These are phyloP conservation scores for Leishmania tarentolae DNA, from an alignment of 208 protist species.

Conservation along the genomic window DNA sequence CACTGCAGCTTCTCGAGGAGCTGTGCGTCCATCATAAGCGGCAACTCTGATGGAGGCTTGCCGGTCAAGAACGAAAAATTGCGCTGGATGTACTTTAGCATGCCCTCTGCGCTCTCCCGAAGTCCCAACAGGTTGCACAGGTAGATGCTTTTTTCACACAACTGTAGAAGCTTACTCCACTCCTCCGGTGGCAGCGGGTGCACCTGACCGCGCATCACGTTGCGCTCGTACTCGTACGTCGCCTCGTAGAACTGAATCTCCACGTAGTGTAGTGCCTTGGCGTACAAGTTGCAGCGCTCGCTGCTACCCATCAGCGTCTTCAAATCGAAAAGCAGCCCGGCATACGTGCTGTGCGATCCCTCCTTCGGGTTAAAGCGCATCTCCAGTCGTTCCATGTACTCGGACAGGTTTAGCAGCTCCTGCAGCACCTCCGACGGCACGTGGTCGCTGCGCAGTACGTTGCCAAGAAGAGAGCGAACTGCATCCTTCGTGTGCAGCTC, in stretches of 20 bases:
- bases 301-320: slow-evolving; percentile 92
- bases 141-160: slow-evolving; percentile 94
- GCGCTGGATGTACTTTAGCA: slow-evolving; percentile 95
- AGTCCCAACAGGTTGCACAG: slow-evolving; percentile 99
- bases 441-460: slow-evolving; percentile 69
- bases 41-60: slow-evolving; percentile 63
- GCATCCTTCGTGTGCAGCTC: slow-evolving; percentile 49
- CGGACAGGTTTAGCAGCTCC: slow-evolving; percentile 95
- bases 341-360: slow-evolving; percentile 36
- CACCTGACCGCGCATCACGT: slow-evolving; percentile 63
- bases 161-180: slow-evolving; percentile 68
- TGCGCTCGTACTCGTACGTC: slow-evolving; percentile 75
- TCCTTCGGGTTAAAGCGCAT: slow-evolving; percentile 69
- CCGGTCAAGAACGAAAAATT: slow-evolving; percentile 88
- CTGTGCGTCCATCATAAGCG: slow-evolving; percentile 86
- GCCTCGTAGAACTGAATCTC: slow-evolving; percentile 91
- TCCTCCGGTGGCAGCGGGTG: slow-evolving; percentile 57
- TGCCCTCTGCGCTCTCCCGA: slow-evolving; percentile 97
- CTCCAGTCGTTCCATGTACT: slow-evolving; percentile 97
- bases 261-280: slow-evolving; percentile 96
- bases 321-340: slow-evolving; percentile 80
- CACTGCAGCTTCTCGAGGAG: slow-evolving; percentile 97
- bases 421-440: slow-evolving; percentile 93
- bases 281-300: slow-evolving; percentile 93
- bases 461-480: slow-evolving; percentile 61